phyloP scores from a whole-genome alignment of 331 rosid species.

The Quercus lobata region DNA sequence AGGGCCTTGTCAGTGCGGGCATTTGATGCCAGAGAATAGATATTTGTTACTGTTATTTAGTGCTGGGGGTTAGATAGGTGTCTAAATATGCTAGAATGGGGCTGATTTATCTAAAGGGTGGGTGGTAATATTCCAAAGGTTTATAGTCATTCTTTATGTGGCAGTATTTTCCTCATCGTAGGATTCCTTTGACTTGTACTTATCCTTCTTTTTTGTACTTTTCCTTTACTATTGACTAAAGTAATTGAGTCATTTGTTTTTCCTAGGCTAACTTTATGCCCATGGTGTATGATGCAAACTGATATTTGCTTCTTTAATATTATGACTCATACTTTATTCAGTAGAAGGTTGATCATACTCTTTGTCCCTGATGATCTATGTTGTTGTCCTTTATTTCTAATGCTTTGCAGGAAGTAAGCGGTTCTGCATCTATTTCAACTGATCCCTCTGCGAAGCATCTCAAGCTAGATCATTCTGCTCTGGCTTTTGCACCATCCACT shows the following conservation, averaged over 20 bases:
- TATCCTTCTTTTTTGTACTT: not conserved
- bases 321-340: not conserved
- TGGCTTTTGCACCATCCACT: constrained; percentile 26
- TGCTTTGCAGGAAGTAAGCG: constrained; percentile 37
- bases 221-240: not conserved
- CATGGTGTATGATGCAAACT: not conserved
- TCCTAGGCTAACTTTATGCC: not conserved
- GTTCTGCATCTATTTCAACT: constrained; percentile 28
- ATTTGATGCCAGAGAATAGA: not conserved
- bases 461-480: constrained; percentile 41
- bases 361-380: not conserved
- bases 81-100: not conserved
- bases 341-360: not conserved
- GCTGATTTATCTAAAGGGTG: not conserved
- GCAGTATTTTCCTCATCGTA: not conserved
- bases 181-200: not conserved
- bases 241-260: not conserved
- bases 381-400: not conserved
- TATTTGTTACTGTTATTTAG: not conserved
- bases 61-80: not conserved
- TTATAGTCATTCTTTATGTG: not conserved
- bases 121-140: not conserved
- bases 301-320: not conserved
- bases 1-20: not conserved
- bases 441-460: constrained; percentile 47